phyloP scores from a whole-genome alignment of 768 basidiomycete species.

The Suillus plorans region DNA sequence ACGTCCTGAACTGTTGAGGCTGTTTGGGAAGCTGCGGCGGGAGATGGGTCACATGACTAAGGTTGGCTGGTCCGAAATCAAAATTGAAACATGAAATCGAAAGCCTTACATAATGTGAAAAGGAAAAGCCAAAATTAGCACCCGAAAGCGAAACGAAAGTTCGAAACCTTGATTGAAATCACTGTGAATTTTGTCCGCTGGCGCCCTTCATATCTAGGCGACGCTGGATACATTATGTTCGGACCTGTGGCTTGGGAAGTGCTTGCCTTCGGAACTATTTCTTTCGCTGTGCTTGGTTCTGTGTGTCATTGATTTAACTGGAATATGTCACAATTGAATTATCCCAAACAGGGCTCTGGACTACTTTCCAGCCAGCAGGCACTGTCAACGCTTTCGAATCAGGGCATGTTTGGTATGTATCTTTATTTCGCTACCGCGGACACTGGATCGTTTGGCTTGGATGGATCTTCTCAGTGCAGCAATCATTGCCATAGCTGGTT shows the following conservation, averaged over 20 bases:
- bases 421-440: constrained; percentile 48
- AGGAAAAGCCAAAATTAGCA: no score
- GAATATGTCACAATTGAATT: not conserved
- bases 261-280: constrained; percentile 44
- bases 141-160: no score
- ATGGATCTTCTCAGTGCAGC: constrained; percentile 43
- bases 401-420: constrained; percentile 46
- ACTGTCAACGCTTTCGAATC: no score
- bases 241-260: constrained; percentile 48
- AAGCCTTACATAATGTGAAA: no score
- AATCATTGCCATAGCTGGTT: constrained; percentile 43
- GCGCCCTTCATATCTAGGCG: no score
- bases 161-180: no score
- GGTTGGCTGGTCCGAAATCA: no score
- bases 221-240: constrained; percentile 50
- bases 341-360: constrained; percentile 40
- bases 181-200: no score
- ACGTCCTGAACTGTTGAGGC: no score
- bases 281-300: constrained; percentile 47
- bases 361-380: constrained; percentile 53
- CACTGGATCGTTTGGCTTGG: constrained; percentile 46
- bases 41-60: no score
- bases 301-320: constrained; percentile 20
- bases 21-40: no score
- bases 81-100: no score